Evolutionary conservation across 768 basidiomycete species (phyloP), one percentile per base, ranked within the genome.

Genomic region (Dendrothele bispora): DNA sequence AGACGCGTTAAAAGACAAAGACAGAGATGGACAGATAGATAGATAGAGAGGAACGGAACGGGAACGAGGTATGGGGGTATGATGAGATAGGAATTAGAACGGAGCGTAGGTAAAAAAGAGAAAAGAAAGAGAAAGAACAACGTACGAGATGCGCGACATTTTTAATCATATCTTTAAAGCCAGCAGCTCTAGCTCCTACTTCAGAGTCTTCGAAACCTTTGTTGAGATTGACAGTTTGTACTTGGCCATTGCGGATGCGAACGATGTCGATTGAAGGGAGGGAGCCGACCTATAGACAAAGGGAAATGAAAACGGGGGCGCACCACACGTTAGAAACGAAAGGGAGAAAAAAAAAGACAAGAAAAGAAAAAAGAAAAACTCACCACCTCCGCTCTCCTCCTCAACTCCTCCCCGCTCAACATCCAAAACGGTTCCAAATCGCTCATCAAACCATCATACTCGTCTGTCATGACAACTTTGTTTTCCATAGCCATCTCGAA

Each of bases 371-470:
- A 30, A 49, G 7, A n/a, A n/a, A n/a, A n/a, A 62, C 72, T 45
- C 45, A 87, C 89, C 69, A 86, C 76, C 4, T 59, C 53, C 0
- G 83, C 73, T 28, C 91, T 71, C 49, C 78, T 65, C 53, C 91
- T 71, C 29, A 97, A 59, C 61, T 95, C 91, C 46, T 73, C 77
- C 0, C 88, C 86, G 6, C 77, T 72, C 29, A 97, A 60, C 7
- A 75, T 64, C 84, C 88, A 92, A 64, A 94, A 98, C 1, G 95
- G 94, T 20, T 76, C 80, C 41, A 99, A 67, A 61, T 98, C 95
- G 43, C 77, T 73, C 27, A 79, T 60, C n/a, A 95, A 74, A 4
- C 78, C 76, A 50, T 91, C 91, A 58, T 92, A 98, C 62, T 98
- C 95, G 64, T 98, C 95, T 4, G 88, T 73, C 67, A 98, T 81